These are phyloP conservation scores for Inga laurina DNA, from an alignment of 306 rosid species.

Conservation along the genomic window DNA sequence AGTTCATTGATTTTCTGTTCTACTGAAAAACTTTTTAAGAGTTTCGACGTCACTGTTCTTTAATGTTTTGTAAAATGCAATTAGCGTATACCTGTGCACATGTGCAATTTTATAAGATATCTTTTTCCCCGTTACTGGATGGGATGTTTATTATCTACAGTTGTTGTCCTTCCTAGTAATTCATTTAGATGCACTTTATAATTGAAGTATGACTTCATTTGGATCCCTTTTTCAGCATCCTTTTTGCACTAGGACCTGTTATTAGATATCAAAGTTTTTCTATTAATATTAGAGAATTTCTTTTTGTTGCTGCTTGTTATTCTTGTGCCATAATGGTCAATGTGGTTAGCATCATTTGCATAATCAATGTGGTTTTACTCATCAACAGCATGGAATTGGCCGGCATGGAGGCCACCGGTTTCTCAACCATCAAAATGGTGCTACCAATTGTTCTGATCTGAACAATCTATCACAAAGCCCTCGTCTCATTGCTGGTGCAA, in stretches of 20 bases:
- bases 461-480: conserved; percentile 67
- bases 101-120: background rate
- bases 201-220: conserved; percentile 12
- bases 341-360: conserved; percentile 1
- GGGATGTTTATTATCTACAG: background rate
- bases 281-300: conserved; percentile 16
- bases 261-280: conserved; percentile 8
- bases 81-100: conserved; percentile 27
- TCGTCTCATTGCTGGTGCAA: conserved; percentile 47
- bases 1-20: conserved; percentile 16
- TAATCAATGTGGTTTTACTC: conserved; percentile 26
- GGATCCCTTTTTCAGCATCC: conserved; percentile 15
- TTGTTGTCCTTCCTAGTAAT: background rate
- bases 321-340: conserved; percentile 15
- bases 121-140: background rate
- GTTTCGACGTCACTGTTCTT: conserved; percentile 1
- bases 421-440: conserved; percentile 43
- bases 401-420: conserved; percentile 45
- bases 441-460: conserved; percentile 55
- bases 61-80: conserved; percentile 8
- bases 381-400: conserved; percentile 57
- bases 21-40: background rate
- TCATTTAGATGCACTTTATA: conserved; percentile 6
- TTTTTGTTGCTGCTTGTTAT: background rate
- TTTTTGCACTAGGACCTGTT: conserved; percentile 17